Evolutionary conservation across 192 early-diverging fungal genomes (phyloP), one percentile per base, ranked within the genome.

Genomic region (Coemansia brasiliensis): DNA sequence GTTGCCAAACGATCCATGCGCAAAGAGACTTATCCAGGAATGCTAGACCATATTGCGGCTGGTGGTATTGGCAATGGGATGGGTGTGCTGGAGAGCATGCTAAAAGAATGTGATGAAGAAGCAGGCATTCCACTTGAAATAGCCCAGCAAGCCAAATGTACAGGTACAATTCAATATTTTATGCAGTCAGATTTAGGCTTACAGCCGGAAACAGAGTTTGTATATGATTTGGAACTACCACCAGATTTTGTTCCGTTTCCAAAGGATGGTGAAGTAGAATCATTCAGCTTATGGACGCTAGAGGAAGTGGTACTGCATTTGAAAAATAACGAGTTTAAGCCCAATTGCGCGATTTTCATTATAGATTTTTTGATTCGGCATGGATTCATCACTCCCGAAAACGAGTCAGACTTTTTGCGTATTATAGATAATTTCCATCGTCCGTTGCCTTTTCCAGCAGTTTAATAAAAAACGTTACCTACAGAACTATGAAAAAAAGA

Each of bases 61-160:
- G 91, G 91, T 26, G 95, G 94, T 5, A 87, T 98, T 49, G 83
- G 83, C 17, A 60, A 71, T 35, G 75, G 75, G 4, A 18, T 54
- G 18, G 54, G 65, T 12, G 82, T 87, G 0, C 50, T 69, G 21
- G 87, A 87, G 16, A 87, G 87, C 5, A 80, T 93, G 17, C 55
- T 92, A 27, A 93, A 93, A 70, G 96, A 99, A 61, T 93, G 89
- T 61, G 79, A 81, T 39, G 96, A 99, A 72, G 96, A 99, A 62
- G 95, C 88, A 6, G 84, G 84, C 11, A 79, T 98, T 43, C 78
- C 85, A 0, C 26, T 22, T 1, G 46, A 80, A 2, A 49, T 93
- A 24, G 84, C 90, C 5, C 15, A 67, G 15, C 74, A 69, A n/a
- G 82, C 86, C 0, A 25, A 60, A 5, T 61, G 74, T 11, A 83